phyloP scores from a whole-genome alignment of 768 basidiomycete species.

The Leccinum subgranulosum region DNA sequence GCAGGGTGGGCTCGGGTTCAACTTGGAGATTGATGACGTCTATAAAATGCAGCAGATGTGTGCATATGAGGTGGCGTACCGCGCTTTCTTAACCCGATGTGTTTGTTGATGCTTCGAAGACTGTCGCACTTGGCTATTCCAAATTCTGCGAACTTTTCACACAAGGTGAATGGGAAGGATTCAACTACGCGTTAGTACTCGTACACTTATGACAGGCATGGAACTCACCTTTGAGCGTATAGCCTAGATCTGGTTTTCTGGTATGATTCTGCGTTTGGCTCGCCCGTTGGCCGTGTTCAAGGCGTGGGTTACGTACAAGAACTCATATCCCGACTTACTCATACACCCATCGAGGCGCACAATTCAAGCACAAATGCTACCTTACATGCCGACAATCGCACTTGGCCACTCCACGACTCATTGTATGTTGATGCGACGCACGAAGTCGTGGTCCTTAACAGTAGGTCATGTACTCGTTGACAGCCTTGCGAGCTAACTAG shows the following conservation, averaged over 20 bases:
- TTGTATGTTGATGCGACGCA: slow-evolving; percentile 90
- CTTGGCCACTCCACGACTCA: slow-evolving; percentile 68
- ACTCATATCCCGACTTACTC: slow-evolving; percentile 76
- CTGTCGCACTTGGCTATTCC: slow-evolving; percentile 88
- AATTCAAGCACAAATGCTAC: slow-evolving; percentile 87
- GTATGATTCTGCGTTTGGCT: slow-evolving; percentile 79
- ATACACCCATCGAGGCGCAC: slow-evolving; percentile 64
- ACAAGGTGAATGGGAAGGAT: slow-evolving; percentile 90
- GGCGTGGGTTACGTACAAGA: slow-evolving; percentile 84
- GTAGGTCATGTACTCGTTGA: slow-evolving; percentile 36
- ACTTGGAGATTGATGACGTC: slow-evolving; percentile 63
- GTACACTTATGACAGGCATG: background rate
- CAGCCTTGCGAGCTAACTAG: background rate
- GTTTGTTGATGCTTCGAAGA: slow-evolving; percentile 41
- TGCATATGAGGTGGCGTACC: slow-evolving; percentile 64
- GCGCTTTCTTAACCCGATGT: background rate
- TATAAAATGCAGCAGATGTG: slow-evolving; percentile 82
- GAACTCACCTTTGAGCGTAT: background rate
- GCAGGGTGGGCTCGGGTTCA: slow-evolving; percentile 42
- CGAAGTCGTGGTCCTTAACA: slow-evolving; percentile 87
- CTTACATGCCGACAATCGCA: slow-evolving; percentile 61
- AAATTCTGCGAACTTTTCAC: slow-evolving; percentile 91
- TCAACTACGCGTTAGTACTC: slow-evolving; percentile 70
- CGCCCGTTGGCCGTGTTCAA: slow-evolving; percentile 70
- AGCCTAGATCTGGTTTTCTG: slow-evolving; percentile 26